Evolutionary conservation across 345 rosid genomes (phyloP).

Genomic region (Passiflora organensis): DNA sequence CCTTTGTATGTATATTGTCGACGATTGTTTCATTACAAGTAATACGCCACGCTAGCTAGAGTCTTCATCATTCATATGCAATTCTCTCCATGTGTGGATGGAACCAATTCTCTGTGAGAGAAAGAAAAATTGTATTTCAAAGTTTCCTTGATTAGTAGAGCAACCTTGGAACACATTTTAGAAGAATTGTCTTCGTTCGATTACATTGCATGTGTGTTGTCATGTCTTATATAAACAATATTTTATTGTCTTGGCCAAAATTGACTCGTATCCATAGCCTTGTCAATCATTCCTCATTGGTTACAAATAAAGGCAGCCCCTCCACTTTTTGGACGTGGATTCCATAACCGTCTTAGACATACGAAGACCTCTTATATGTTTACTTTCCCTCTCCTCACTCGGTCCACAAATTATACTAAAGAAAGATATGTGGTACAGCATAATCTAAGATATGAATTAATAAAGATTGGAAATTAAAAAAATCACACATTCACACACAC

Average conservation of each 20-base stretch:
- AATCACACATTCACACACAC: slow-evolving; percentile 28
- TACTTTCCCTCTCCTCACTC: slow-evolving; percentile 5
- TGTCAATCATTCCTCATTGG: slow-evolving; percentile 19
- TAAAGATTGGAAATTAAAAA: too few species aligned
- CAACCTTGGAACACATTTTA: background rate
- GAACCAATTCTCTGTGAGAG: background rate
- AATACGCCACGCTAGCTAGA: background rate
- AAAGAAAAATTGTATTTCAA: background rate
- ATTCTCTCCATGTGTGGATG: too few species aligned
- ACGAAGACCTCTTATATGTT: slow-evolving; percentile 4
- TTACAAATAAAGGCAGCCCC: slow-evolving; percentile 34
- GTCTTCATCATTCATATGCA: background rate
- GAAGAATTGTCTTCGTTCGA: background rate
- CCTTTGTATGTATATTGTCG: too few species aligned
- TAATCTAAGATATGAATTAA: background rate
- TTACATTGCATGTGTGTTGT: background rate
- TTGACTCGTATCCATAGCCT: background rate
- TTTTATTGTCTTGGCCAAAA: background rate
- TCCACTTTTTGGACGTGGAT: slow-evolving; percentile 82
- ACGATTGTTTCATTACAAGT: background rate
- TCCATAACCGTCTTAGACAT: slow-evolving; percentile 44
- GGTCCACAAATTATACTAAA: background rate
- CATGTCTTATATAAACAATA: background rate
- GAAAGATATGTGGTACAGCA: too few species aligned
- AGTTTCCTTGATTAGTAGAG: background rate